Conservation (phyloP, 2,329 filamentous ascomycete species). For the Saccharata proteae region DNA sequence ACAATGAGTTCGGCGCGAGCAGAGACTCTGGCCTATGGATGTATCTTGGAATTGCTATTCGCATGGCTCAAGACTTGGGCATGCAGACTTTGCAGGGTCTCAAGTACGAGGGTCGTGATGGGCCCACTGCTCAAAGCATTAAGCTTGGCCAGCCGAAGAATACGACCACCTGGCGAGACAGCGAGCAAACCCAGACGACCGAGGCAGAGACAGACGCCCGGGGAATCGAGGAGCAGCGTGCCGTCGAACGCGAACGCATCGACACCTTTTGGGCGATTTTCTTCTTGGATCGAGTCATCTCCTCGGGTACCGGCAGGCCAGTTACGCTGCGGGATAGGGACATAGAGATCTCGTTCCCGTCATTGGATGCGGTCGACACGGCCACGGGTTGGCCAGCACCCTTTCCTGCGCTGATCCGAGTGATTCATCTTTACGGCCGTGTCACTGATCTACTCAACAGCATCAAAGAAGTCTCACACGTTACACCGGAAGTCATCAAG, state of each 20-base stretch:
- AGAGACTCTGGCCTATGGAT: slow-evolving; percentile 89
- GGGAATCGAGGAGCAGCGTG: slow-evolving; percentile 47
- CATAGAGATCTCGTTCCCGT: slow-evolving; percentile 64
- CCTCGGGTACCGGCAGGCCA: slow-evolving; percentile 71
- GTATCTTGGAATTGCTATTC: slow-evolving; percentile 79
- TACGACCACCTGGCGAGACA: slow-evolving; percentile 20
- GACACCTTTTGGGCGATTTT: slow-evolving; percentile 89
- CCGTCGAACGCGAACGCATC: slow-evolving; percentile 66
- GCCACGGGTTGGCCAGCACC: slow-evolving; percentile 61
- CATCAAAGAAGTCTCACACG: slow-evolving; percentile 59
- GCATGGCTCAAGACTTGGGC: slow-evolving; percentile 69
- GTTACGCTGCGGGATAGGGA: slow-evolving; percentile 77
- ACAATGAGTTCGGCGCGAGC: slow-evolving; percentile 78
- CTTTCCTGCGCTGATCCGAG: slow-evolving; percentile 68
- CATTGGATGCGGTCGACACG: slow-evolving; percentile 39
- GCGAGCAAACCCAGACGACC: slow-evolving; percentile 41
- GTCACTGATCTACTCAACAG: slow-evolving; percentile 78
- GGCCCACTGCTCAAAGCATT: slow-evolving; percentile 45
- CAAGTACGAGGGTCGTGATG: slow-evolving; percentile 41
- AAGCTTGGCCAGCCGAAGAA: slow-evolving; percentile 28
- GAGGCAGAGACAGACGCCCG: slow-evolving; percentile 24
- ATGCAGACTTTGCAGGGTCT: slow-evolving; percentile 72
- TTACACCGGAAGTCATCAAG: slow-evolving; percentile 62
- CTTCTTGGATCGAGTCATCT: slow-evolving; percentile 76
- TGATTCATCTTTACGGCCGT: slow-evolving; percentile 75